These are phyloP conservation scores for Rutstroemia sydowiana DNA, from an alignment of 2,329 filamentous ascomycete genomes.

Conservation along the genomic window DNA sequence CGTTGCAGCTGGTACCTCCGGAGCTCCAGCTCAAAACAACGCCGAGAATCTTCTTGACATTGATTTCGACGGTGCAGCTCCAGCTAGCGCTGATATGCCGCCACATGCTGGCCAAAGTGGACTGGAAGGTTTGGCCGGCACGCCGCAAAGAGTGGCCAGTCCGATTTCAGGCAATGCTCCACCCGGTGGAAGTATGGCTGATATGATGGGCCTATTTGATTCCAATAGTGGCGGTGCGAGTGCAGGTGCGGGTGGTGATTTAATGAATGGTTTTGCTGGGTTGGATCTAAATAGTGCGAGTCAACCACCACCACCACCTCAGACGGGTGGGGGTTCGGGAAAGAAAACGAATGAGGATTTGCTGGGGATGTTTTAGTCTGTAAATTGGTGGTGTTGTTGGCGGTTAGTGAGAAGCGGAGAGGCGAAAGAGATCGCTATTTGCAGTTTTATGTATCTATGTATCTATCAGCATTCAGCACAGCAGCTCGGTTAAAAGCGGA, in stretches of 20 bases:
- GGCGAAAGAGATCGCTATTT: not conserved
- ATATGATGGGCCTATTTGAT: constrained; percentile 69
- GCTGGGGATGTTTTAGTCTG: constrained; percentile 44
- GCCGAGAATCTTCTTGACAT: constrained; percentile 94
- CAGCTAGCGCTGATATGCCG: constrained; percentile 71
- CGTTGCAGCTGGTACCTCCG: constrained; percentile 58
- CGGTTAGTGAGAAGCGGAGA: not conserved
- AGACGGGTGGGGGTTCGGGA: constrained; percentile 33
- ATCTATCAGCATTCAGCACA: not conserved
- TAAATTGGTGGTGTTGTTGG: not conserved
- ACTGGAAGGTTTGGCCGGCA: constrained; percentile 50
- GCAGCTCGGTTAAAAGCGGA: too few relatives aligned
- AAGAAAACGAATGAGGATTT: constrained; percentile 55
- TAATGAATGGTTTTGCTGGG: constrained; percentile 75
- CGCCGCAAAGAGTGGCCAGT: constrained; percentile 61
- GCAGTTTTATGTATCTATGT: not conserved
- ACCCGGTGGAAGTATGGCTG: constrained; percentile 59
- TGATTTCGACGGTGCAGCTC: constrained; percentile 88
- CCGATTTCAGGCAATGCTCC: constrained; percentile 39
- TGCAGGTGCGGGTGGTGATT: constrained; percentile 23
- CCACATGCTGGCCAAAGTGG: constrained; percentile 42
- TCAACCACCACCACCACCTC: constrained; percentile 59
- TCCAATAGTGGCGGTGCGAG: constrained; percentile 23
- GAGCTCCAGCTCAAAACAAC: constrained; percentile 58
- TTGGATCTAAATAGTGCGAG: constrained; percentile 64